These are phyloP conservation scores for Arctostaphylos glauca DNA, from an alignment of 148 eudicot genomes.

Conservation along the genomic window DNA sequence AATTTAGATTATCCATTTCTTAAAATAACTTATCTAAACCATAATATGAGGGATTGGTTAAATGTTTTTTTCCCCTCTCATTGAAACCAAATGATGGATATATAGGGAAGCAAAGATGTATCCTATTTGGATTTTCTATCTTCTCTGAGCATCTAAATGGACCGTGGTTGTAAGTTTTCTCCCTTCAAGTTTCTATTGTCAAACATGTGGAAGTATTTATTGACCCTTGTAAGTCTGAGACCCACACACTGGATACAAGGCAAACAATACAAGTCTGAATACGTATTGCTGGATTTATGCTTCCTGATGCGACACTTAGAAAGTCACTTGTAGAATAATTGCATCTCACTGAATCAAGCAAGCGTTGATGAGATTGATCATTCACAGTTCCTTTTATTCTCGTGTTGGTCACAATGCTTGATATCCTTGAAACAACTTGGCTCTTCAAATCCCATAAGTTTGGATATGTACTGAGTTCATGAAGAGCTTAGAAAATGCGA, in stretches of 20 bases:
- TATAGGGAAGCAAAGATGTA: not conserved
- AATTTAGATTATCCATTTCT: not conserved
- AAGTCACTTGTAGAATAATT: not conserved
- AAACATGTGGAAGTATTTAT: not conserved
- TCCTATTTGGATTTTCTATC: not conserved
- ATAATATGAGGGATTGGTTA: not conserved
- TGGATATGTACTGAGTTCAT: not conserved
- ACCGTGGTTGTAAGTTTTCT: slow-evolving; percentile 2
- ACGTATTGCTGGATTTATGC: slow-evolving; percentile 2
- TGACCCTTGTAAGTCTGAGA: not conserved
- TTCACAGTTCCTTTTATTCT: not conserved
- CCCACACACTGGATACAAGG: not conserved
- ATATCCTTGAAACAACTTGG: not conserved
- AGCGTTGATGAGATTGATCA: not conserved
- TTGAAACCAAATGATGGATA: not conserved
- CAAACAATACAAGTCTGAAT: not conserved
- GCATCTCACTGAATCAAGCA: not conserved
- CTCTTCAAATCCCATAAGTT: not conserved
- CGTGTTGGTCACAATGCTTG: not conserved
- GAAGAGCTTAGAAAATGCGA: not conserved
- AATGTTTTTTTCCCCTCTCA: not conserved
- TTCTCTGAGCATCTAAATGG: not conserved
- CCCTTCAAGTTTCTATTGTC: not conserved
- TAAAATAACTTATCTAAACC: not conserved
- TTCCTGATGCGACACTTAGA: not conserved